These are phyloP conservation scores for Orbilia javanica DNA, from an alignment of 2,329 filamentous ascomycete species.

Conservation along the genomic window DNA sequence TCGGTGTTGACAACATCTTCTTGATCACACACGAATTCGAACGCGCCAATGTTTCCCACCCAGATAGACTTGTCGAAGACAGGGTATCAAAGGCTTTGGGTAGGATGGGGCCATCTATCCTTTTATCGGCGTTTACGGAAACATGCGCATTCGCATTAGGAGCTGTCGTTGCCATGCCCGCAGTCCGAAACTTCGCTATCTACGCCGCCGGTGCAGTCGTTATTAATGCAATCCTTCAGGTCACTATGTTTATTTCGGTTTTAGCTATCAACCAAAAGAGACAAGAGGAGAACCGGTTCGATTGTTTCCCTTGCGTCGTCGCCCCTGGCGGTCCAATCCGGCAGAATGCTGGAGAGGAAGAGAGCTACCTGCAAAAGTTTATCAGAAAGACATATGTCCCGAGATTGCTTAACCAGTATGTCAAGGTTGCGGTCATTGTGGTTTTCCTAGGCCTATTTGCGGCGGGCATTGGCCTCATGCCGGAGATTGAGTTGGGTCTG, in stretches of 20 bases:
- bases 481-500: constrained; percentile 80
- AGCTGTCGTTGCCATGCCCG: constrained; percentile 96
- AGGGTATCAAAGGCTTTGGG: constrained; percentile 89
- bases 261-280: constrained; percentile 90
- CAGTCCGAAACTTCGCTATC: constrained; percentile 94
- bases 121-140: constrained; percentile 94
- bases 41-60: constrained; percentile 89
- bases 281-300: constrained; percentile 87
- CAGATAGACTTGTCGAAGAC: constrained; percentile 87
- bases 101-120: constrained; percentile 94
- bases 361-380: constrained; percentile 84
- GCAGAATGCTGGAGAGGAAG: constrained; percentile 82
- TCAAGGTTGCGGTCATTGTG: constrained; percentile 80
- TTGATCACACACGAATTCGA: constrained; percentile 98
- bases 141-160: constrained; percentile 93
- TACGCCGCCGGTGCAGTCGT: constrained; percentile 97
- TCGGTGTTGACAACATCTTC: constrained; percentile 99
- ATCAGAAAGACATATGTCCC: constrained; percentile 93
- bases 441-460: constrained; percentile 90
- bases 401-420: constrained; percentile 80
- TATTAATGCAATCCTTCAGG: constrained; percentile 95
- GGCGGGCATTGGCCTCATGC: constrained; percentile 84
- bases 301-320: constrained; percentile 90
- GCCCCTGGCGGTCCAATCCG: constrained; percentile 71
- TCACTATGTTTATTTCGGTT: constrained; percentile 96